Evolutionary conservation across 805 yeast species (phyloP).

Genomic region (Sugiyamaella valdiviana): DNA sequence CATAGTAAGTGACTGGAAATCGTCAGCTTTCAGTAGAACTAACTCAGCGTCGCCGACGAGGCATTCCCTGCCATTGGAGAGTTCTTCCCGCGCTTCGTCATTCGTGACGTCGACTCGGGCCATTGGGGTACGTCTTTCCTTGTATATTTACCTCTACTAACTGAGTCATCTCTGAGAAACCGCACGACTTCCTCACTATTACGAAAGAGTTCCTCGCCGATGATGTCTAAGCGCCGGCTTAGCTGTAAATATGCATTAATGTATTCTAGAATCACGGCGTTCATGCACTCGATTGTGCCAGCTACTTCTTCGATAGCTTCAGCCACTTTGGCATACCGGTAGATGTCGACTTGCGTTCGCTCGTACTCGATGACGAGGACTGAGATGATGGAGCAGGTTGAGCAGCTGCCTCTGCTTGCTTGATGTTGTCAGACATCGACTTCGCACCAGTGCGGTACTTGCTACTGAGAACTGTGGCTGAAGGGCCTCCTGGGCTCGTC

Average conservation of each 20-base stretch:
- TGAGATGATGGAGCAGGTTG: not conserved
- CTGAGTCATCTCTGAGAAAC: slow-evolving; percentile 70
- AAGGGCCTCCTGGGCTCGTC: not conserved
- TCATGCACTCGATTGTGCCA: too few species aligned
- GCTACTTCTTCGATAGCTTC: slow-evolving; percentile 12
- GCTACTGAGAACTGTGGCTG: not conserved
- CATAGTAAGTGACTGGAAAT: slow-evolving; percentile 36
- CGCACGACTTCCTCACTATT: slow-evolving; percentile 60
- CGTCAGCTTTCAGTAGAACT: not conserved
- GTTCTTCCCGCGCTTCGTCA: slow-evolving; percentile 72
- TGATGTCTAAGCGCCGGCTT: slow-evolving; percentile 3
- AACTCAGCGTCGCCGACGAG: slow-evolving; percentile 63
- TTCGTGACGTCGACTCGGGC: slow-evolving; percentile 73
- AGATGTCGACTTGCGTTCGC: not conserved
- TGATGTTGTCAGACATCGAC: not conserved
- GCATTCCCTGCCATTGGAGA: slow-evolving; percentile 62
- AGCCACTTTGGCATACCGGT: slow-evolving; percentile 17
- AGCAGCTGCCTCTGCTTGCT: not conserved
- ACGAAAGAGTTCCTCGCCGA: slow-evolving; percentile 47
- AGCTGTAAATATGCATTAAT: not conserved
- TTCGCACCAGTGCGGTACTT: not conserved
- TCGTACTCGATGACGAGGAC: not conserved
- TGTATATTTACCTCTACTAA: not conserved
- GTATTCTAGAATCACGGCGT: too few species aligned
- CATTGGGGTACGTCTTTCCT: slow-evolving; percentile 54